A percentile compares a stretch with the other conserved stretches of the same genome.
These are phyloP conservation scores for Fraxinus ornus DNA, from an alignment of 305 asterid species.

Conservation along the genomic window DNA sequence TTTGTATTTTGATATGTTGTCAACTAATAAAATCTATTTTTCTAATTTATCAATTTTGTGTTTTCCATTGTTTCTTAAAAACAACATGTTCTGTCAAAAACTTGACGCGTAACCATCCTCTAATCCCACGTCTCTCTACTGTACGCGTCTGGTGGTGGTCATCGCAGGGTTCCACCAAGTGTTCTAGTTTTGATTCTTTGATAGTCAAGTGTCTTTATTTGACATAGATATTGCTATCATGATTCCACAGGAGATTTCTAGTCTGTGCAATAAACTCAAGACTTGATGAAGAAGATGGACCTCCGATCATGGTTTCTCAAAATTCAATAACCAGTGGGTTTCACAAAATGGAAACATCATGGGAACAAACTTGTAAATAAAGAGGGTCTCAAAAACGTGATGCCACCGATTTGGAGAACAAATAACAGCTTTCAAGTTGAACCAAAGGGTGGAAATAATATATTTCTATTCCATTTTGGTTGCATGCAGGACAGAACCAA, in stretches of 20 bases:
- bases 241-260: not conserved
- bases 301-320: not conserved
- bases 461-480: not conserved
- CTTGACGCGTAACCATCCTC: not conserved
- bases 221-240: not conserved
- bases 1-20: not conserved
- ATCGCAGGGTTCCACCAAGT: not conserved
- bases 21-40: not conserved
- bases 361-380: not conserved
- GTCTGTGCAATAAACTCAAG: not conserved
- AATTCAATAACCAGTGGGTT: not conserved
- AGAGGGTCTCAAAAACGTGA: not conserved
- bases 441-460: not conserved
- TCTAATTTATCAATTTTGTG: not conserved
- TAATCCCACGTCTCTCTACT: not conserved
- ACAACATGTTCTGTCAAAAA: not conserved
- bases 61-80: not conserved
- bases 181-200: not conserved
- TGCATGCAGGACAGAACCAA: not conserved
- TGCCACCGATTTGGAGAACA: not conserved
- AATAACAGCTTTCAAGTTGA: not conserved
- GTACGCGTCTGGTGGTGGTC: not conserved
- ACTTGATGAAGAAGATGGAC: not conserved
- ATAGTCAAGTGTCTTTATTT: not conserved
- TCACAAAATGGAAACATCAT: not conserved